A percentile compares a stretch with the other conserved stretches of the same genome.
phyloP scores from a whole-genome alignment of 2,329 filamentous ascomycete genomes.

The Penicillium sp. region DNA sequence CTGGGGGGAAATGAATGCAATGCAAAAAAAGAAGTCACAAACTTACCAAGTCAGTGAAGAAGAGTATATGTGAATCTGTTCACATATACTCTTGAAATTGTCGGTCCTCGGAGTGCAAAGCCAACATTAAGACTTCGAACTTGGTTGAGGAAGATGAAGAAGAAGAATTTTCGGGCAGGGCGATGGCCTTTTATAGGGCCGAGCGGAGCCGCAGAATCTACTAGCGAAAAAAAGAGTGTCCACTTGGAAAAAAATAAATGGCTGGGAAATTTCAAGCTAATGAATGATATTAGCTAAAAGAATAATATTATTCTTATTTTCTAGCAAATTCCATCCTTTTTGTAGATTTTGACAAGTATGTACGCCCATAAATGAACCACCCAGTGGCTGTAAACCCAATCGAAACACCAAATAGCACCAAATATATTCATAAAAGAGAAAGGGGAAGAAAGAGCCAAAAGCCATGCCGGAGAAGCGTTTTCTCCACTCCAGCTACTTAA shows the following conservation, averaged over 20 bases:
- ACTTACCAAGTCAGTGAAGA: constrained; percentile 25
- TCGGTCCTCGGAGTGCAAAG: background rate
- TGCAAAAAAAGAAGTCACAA: constrained; percentile 5
- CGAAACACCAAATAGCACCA: background rate
- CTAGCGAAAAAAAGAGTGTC: constrained; percentile 23
- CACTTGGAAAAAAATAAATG: constrained; percentile 2
- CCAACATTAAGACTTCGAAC: constrained; percentile 10
- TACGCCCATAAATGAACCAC: constrained; percentile 8
- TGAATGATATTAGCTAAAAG: background rate
- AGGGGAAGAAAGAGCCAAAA: background rate
- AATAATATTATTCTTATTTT: background rate
- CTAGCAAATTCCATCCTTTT: background rate
- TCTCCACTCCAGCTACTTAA: constrained; percentile 17
- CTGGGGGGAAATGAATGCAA: constrained; percentile 10
- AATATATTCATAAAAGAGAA: background rate
- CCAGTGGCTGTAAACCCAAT: constrained; percentile 6
- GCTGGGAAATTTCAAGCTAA: background rate
- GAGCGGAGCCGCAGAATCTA: constrained; percentile 32
- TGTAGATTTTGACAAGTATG: constrained; percentile 1
- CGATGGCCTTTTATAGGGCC: constrained; percentile 32
- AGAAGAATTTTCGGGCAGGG: constrained; percentile 27
- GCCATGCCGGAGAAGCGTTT: background rate
- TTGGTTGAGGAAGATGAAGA: constrained; percentile 16
- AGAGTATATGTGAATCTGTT: background rate
- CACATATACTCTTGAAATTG: background rate